Conservation (phyloP, 2,329 filamentous ascomycete species). For the Penicillium freii region DNA sequence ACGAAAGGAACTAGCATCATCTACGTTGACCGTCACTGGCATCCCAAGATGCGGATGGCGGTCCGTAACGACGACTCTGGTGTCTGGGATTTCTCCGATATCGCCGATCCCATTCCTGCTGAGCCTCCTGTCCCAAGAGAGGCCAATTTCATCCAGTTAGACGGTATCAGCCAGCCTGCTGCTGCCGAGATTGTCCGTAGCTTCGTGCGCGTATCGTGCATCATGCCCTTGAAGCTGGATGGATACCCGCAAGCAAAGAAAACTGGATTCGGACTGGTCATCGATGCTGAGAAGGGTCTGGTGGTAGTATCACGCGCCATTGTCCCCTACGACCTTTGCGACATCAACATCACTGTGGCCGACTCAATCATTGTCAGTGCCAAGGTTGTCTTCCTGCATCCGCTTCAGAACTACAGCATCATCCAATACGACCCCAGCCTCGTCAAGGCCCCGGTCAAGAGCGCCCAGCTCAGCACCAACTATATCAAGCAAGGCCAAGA, state of each 20-base stretch:
- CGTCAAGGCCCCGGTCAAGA: constrained; percentile 90
- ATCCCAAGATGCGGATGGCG: constrained; percentile 88
- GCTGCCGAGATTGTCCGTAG: constrained; percentile 93
- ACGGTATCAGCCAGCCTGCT: constrained; percentile 80
- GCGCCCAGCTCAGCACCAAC: constrained; percentile 75
- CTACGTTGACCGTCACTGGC: constrained; percentile 93
- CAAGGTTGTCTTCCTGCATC: constrained; percentile 93
- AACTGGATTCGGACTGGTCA: constrained; percentile 94
- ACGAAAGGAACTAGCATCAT: constrained; percentile 91
- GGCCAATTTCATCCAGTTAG: constrained; percentile 88
- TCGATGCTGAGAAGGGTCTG: constrained; percentile 92
- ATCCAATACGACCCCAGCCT: constrained; percentile 91
- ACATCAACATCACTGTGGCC: constrained; percentile 93
- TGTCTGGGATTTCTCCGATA: constrained; percentile 88
- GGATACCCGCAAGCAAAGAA: constrained; percentile 95
- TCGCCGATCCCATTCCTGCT: constrained; percentile 77
- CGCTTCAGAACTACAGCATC: constrained; percentile 93
- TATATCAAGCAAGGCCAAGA: constrained; percentile 89
- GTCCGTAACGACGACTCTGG: constrained; percentile 86
- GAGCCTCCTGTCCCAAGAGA: constrained; percentile 69
- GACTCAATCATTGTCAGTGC: constrained; percentile 93
- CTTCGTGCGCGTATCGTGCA: constrained; percentile 89
- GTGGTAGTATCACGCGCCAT: constrained; percentile 93
- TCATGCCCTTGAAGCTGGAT: constrained; percentile 93
- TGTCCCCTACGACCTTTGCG: constrained; percentile 93